Percentiles rank a stretch among this genome's conserved stretches.
Conservation (phyloP, 768 basidiomycete species). For the Jaapia argillacea region DNA sequence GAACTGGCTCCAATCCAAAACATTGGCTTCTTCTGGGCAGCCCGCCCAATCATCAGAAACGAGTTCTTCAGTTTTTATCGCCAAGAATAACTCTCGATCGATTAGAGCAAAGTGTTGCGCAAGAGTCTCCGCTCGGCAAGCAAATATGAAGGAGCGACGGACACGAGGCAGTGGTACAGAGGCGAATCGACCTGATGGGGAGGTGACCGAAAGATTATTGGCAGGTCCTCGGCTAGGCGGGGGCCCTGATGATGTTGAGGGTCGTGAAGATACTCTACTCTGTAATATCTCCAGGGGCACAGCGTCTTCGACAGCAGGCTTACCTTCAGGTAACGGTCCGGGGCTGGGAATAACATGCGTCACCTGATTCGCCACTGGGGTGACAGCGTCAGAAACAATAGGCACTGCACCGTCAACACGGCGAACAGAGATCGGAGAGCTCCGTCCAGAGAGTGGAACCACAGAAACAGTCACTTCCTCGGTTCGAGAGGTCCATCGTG, state of each 20-base stretch:
- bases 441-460: no score
- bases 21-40: slow-evolving; percentile 48
- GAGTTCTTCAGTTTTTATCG: slow-evolving; percentile 83
- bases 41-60: slow-evolving; percentile 63
- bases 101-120: slow-evolving; percentile 82
- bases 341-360: neutral
- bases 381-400: neutral
- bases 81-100: slow-evolving; percentile 78
- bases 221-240: slow-evolving; percentile 11
- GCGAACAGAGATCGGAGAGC: no score
- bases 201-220: slow-evolving; percentile 13
- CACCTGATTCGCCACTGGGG: neutral
- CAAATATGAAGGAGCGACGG: slow-evolving; percentile 69
- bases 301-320: slow-evolving; percentile 47
- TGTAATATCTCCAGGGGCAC: slow-evolving; percentile 60
- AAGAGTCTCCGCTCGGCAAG: slow-evolving; percentile 46
- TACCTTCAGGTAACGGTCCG: slow-evolving; percentile 23
- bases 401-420: no score
- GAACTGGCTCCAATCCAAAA: slow-evolving; percentile 79
- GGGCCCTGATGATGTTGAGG: slow-evolving; percentile 23
- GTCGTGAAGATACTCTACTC: slow-evolving; percentile 37
- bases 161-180: slow-evolving; percentile 16
- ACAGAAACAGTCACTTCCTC: no score
- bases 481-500: no score
- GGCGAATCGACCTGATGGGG: slow-evolving; percentile 1